Base-by-base conservation (phyloP, 371 early-diverging fungal genomes). In the Mucor piriformis region DNA sequence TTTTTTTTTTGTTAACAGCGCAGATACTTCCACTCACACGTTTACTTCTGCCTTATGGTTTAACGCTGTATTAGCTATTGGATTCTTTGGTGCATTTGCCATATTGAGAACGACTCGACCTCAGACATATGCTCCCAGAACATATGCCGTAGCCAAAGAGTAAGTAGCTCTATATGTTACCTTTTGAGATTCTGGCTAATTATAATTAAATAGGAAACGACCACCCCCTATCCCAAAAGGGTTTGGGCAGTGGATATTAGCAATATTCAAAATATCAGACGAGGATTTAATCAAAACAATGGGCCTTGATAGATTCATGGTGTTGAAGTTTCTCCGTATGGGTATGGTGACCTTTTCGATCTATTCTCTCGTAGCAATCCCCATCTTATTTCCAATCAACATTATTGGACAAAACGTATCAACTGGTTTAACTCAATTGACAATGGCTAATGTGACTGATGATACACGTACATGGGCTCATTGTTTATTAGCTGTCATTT, bases 221-320 rank as follows among this genome's bases (percentile, higher is more conserved):
- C 86, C 91, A 3, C 83, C 86, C 11, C 68, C 74, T 7, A 64
- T 89, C 20, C 74, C 85, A 35, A 43, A 54, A 7, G 79, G 85
- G 3, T 55, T 72, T 37, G 63, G 89, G 10, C 59, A 64, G 23
- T 93, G 93, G 93, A 71, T 92, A 52, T 46, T 70, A 15, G 67
- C 82, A 1, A 57, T 86, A 24, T 71, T 90, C n/a, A 63, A 60
- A 32, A 71, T 83, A 57, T 59, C 73, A 37, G 91, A 91, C 50
- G 74, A 76, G 3, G 76, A 76, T 11, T 67, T 92, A 10, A 77
- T 90, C 16, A 68, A 71, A 20, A 74, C 81, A 4, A 81, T 86
- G 57, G 90, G 91, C 2, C 79, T 93, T 40, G 93, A 93, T 69
- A 79, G 88, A 12, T 92, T 83, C 70, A 88, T 93, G 90, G 88